phyloP scores from a whole-genome alignment of 768 basidiomycete species.

The Rhizopogon roseolus region DNA sequence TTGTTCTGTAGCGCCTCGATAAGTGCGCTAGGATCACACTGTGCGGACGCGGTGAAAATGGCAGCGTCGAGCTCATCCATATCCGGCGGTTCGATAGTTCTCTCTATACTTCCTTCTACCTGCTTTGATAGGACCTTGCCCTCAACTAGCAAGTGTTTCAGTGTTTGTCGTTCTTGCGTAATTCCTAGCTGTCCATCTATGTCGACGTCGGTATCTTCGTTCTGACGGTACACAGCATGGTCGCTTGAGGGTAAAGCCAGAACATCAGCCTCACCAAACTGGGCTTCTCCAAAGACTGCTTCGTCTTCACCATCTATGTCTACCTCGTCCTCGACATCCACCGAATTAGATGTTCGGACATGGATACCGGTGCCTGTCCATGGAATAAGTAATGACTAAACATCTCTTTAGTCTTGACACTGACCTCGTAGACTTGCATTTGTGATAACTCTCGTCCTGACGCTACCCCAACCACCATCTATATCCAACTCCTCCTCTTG shows the following conservation, averaged over 20 bases:
- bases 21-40: constrained; percentile 43
- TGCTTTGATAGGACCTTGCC: constrained; percentile 32
- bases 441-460: constrained; percentile 32
- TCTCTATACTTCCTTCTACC: constrained; percentile 27
- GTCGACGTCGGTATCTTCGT: constrained; percentile 40
- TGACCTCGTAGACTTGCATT: constrained; percentile 29
- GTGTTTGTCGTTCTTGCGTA: constrained; percentile 27
- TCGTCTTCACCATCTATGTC: constrained; percentile 79
- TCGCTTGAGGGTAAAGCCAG: constrained; percentile 27
- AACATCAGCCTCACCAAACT: constrained; percentile 75
- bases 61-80: constrained; percentile 43
- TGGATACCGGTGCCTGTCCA: constrained; percentile 69
- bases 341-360: constrained; percentile 47
- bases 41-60: constrained; percentile 43
- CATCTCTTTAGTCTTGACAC: constrained; percentile 7
- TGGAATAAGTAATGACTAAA: background rate
- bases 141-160: constrained; percentile 51
- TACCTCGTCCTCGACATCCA: constrained; percentile 74
- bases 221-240: constrained; percentile 26
- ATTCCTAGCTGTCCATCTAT: constrained; percentile 17
- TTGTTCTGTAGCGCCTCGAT: constrained; percentile 58
- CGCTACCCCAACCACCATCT: constrained; percentile 43
- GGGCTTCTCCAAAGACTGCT: constrained; percentile 57
- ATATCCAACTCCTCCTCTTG: constrained; percentile 26
- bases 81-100: constrained; percentile 37